phyloP scores from a whole-genome alignment of 306 rosid genomes.

The Quercus rubra region DNA sequence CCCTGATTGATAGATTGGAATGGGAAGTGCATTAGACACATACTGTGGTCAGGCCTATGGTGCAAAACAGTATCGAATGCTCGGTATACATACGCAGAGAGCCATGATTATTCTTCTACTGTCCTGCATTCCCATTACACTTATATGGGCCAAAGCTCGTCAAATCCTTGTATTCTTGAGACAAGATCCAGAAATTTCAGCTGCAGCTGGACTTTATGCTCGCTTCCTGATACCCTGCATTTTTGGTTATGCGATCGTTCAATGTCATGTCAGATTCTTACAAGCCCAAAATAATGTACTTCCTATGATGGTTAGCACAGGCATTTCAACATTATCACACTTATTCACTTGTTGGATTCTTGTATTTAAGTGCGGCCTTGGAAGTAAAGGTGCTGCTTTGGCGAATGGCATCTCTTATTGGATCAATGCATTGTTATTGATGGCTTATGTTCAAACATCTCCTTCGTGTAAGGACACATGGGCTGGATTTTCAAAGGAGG shows the following conservation, averaged over 20 bases:
- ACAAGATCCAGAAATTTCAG: conserved; percentile 43
- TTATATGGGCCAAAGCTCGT: conserved; percentile 39
- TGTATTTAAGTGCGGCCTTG: conserved; percentile 36
- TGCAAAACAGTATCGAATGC: conserved; percentile 36
- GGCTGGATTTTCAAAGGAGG: conserved; percentile 43
- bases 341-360: conserved; percentile 27
- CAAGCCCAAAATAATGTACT: conserved; percentile 35
- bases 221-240: conserved; percentile 38
- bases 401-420: conserved; percentile 34
- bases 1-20: conserved; percentile 25
- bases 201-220: conserved; percentile 37
- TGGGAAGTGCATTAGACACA: conserved; percentile 49
- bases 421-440: conserved; percentile 34
- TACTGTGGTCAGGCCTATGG: conserved; percentile 48
- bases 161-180: conserved; percentile 37
- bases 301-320: conserved; percentile 30
- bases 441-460: conserved; percentile 30
- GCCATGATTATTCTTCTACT: conserved; percentile 43
- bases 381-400: conserved; percentile 38
- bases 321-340: conserved; percentile 21
- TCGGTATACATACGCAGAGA: conserved; percentile 42
- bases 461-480: conserved; percentile 38
- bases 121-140: conserved; percentile 31
- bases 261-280: conserved; percentile 34
- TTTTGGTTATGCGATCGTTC: conserved; percentile 30